Conservation (phyloP, 1,139 yeast species). For the Nakaseomyces glabratus region DNA sequence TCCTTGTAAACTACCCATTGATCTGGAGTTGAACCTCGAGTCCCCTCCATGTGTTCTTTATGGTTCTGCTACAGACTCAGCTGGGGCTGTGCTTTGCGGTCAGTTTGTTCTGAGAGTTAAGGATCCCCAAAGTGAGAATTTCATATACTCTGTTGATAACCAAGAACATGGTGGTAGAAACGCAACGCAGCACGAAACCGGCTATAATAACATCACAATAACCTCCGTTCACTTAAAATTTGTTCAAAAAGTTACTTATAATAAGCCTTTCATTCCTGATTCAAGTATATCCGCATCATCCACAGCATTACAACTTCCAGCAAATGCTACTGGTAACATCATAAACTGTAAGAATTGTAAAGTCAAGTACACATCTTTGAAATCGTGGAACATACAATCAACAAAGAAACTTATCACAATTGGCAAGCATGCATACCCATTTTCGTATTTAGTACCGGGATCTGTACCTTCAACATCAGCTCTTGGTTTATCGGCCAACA, state of each 20-base stretch:
- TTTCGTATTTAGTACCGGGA: conserved; percentile 87
- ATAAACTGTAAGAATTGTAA: conserved; percentile 52
- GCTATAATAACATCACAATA: conserved; percentile 31
- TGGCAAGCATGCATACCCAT: conserved; percentile 83
- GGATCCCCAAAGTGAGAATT: conserved; percentile 15
- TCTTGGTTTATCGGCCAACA: conserved; percentile 46
- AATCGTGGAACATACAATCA: conserved; percentile 80
- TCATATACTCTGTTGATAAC: not conserved
- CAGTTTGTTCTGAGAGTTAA: conserved; percentile 34
- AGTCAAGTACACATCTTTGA: conserved; percentile 48
- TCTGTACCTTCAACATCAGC: conserved; percentile 74
- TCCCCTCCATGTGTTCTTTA: conserved; percentile 85
- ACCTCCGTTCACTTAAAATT: conserved; percentile 54
- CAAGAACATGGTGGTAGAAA: not conserved
- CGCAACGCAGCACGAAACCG: not conserved
- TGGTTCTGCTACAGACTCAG: conserved; percentile 67
- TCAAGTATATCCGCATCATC: conserved; percentile 4
- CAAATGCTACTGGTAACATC: conserved; percentile 35
- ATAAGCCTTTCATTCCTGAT: conserved; percentile 56
- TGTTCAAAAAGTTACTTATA: conserved; percentile 57
- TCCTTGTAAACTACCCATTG: conserved; percentile 46
- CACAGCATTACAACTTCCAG: conserved; percentile 4
- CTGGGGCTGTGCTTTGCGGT: conserved; percentile 84
- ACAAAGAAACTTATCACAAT: conserved; percentile 45
- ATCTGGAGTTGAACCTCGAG: conserved; percentile 48